A percentile compares a stretch with the other conserved stretches of the same genome.
These are phyloP conservation scores for Diplocarpon rosae DNA, from an alignment of 2,329 filamentous ascomycete species.

Conservation along the genomic window DNA sequence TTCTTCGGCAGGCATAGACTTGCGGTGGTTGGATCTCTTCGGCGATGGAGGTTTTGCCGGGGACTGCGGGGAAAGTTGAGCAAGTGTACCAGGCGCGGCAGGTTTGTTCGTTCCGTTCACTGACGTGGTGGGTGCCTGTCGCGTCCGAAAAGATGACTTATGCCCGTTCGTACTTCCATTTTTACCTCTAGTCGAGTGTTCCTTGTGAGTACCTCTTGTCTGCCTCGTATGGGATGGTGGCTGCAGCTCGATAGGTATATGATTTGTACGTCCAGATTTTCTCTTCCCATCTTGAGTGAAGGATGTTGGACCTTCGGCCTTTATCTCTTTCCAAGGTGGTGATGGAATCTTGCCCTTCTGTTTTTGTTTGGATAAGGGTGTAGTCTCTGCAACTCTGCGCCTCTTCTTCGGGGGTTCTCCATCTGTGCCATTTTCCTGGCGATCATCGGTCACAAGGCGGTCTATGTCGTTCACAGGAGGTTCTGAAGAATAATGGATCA, in stretches of 20 bases:
- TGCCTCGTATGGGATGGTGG: conserved; percentile 39
- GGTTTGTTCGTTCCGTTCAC: conserved; percentile 18
- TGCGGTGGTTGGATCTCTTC: conserved; percentile 21
- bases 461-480: conserved; percentile 17
- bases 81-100: conserved; percentile 10
- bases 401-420: conserved; percentile 51
- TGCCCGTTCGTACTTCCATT: conserved; percentile 16
- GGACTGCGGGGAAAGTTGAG: conserved; percentile 15
- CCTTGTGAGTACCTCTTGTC: conserved; percentile 36
- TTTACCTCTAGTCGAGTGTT: conserved; percentile 21
- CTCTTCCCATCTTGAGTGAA: conserved; percentile 64
- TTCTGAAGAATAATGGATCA: conserved; percentile 17
- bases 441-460: conserved; percentile 24
- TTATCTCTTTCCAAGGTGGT: conserved; percentile 85
- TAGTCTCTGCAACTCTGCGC: conserved; percentile 45
- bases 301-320: conserved; percentile 76
- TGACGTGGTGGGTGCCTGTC: conserved; percentile 13
- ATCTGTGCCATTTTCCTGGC: conserved; percentile 24
- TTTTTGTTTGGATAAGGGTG: conserved; percentile 31
- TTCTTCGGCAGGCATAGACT: conserved; percentile 21
- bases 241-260: conserved; percentile 41
- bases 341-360: conserved; percentile 45
- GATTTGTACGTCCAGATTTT: conserved; percentile 55
- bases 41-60: conserved; percentile 21
- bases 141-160: conserved; percentile 11